These are phyloP conservation scores for Parathielavia appendiculata DNA, from an alignment of 495 filamentous ascomycete species.

Conservation along the genomic window DNA sequence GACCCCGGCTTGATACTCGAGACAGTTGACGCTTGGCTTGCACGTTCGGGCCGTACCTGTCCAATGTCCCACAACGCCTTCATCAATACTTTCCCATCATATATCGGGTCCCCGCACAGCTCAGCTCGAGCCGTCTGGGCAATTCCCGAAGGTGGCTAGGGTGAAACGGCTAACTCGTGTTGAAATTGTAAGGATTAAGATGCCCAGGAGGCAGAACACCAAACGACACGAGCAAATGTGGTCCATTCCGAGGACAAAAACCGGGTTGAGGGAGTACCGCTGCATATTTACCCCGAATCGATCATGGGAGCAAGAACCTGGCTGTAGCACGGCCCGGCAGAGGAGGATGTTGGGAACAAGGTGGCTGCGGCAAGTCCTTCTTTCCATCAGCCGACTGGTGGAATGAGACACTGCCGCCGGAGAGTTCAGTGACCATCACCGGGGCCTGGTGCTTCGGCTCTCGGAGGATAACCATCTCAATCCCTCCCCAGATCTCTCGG, in stretches of 20 bases:
- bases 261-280: too few species aligned
- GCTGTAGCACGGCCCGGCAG: neutral
- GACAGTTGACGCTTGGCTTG: neutral
- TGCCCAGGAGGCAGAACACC: too few species aligned
- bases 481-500: neutral
- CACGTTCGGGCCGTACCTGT: neutral
- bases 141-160: too few species aligned
- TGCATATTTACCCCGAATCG: neutral
- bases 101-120: too few species aligned
- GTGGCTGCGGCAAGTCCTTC: neutral
- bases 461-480: conserved; percentile 20
- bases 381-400: conserved; percentile 1
- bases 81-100: neutral
- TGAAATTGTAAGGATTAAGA: too few species aligned
- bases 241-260: too few species aligned
- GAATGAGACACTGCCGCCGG: neutral
- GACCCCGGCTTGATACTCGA: too few species aligned
- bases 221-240: too few species aligned
- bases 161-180: too few species aligned
- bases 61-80: neutral
- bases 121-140: too few species aligned
- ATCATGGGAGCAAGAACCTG: neutral
- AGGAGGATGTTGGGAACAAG: neutral
- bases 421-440: too few species aligned
- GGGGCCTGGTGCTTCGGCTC: too few species aligned